Evolutionary conservation across 2,329 filamentous ascomycete genomes (phyloP).

Genomic region (Aspergillus pseudoviridinutans): DNA sequence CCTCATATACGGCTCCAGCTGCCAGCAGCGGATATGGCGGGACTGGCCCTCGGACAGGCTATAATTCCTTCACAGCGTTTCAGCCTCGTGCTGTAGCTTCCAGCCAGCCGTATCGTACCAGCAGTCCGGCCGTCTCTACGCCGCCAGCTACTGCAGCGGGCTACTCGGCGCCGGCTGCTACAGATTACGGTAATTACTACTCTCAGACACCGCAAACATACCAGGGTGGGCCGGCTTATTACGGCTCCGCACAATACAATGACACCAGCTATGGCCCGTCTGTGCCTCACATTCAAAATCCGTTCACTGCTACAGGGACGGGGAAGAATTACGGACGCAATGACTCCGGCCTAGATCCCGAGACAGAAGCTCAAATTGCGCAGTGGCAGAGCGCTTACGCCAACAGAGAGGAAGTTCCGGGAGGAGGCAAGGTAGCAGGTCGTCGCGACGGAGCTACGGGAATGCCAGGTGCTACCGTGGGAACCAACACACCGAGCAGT

Average conservation of each 20-base stretch:
- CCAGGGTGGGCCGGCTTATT: slow-evolving; percentile 39
- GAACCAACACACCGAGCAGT: slow-evolving; percentile 27
- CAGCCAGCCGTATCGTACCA: slow-evolving; percentile 37
- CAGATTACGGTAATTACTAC: slow-evolving; percentile 40
- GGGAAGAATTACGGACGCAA: slow-evolving; percentile 31
- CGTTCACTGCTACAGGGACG: slow-evolving; percentile 65
- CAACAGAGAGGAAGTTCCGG: slow-evolving; percentile 52
- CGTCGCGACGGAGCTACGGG: slow-evolving; percentile 38
- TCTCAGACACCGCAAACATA: slow-evolving; percentile 37
- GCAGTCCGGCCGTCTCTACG: slow-evolving; percentile 33
- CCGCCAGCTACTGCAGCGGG: slow-evolving; percentile 31
- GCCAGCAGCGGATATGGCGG: slow-evolving; percentile 30
- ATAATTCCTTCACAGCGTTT: slow-evolving; percentile 53
- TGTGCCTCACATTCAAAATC: slow-evolving; percentile 71
- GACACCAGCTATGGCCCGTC: slow-evolving; percentile 47
- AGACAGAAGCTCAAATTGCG: slow-evolving; percentile 86
- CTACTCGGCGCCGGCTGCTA: slow-evolving; percentile 37
- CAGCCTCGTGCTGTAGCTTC: slow-evolving; percentile 57
- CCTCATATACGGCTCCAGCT: slow-evolving; percentile 28
- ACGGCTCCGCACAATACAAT: slow-evolving; percentile 47
- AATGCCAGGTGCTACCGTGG: slow-evolving; percentile 42
- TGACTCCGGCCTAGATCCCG: slow-evolving; percentile 58
- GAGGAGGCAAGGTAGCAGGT: slow-evolving; percentile 34
- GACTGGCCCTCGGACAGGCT: slow-evolving; percentile 26
- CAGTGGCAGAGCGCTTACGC: slow-evolving; percentile 93